Conservation (phyloP, 2,329 filamentous ascomycete genomes). For the Aspergillus ochraceus region DNA sequence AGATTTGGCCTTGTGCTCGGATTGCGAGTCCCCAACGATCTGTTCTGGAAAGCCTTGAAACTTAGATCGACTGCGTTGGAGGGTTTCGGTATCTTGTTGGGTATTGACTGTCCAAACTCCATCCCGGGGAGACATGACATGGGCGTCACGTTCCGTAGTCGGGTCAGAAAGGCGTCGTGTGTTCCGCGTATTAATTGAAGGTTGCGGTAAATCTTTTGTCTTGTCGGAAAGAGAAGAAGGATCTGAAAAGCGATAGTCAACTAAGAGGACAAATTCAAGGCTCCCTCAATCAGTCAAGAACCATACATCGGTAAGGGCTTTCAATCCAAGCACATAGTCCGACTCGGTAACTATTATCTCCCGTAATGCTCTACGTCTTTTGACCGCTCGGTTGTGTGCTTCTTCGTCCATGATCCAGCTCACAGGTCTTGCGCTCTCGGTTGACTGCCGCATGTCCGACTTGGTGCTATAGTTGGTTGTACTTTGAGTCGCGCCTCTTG, state of each 20-base stretch:
- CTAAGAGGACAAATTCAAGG: background rate
- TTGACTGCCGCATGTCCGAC: slow-evolving; percentile 65
- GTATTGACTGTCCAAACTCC: slow-evolving; percentile 21
- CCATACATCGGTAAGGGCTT: slow-evolving; percentile 79
- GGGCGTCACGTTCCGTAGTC: slow-evolving; percentile 71
- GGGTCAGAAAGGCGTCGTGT: slow-evolving; percentile 77
- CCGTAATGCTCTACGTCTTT: slow-evolving; percentile 76
- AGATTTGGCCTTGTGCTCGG: slow-evolving; percentile 29
- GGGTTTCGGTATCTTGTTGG: slow-evolving; percentile 43
- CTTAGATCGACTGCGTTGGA: slow-evolving; percentile 51
- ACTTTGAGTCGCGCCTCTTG: slow-evolving; percentile 59
- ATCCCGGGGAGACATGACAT: slow-evolving; percentile 48
- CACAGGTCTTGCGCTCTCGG: slow-evolving; percentile 55
- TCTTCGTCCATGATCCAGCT: slow-evolving; percentile 62
- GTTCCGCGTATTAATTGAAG: slow-evolving; percentile 76
- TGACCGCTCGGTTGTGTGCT: slow-evolving; percentile 69
- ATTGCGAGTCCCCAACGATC: slow-evolving; percentile 29
- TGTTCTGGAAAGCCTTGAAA: slow-evolving; percentile 27
- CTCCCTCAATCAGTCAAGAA: background rate
- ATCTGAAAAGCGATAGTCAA: slow-evolving; percentile 54
- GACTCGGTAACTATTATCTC: slow-evolving; percentile 86
- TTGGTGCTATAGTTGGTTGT: slow-evolving; percentile 55
- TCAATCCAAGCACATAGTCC: slow-evolving; percentile 82
- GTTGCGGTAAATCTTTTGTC: slow-evolving; percentile 75
- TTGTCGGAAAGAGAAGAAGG: slow-evolving; percentile 71